Percentiles rank a stretch among this genome's conserved stretches.
These are phyloP conservation scores for Suillus sp. DNA, from an alignment of 768 basidiomycete species.

Conservation along the genomic window DNA sequence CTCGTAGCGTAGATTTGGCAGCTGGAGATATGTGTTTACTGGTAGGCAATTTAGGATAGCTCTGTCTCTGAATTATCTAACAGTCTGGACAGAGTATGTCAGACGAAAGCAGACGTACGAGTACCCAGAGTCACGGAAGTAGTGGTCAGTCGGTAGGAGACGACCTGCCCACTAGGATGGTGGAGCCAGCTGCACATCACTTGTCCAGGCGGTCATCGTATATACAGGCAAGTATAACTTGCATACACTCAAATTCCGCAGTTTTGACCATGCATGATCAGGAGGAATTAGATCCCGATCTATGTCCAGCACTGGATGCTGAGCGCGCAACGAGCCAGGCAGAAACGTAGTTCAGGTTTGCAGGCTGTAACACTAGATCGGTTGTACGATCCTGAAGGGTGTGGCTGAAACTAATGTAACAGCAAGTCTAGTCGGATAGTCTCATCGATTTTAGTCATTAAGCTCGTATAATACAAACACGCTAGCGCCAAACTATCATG, in stretches of 20 bases:
- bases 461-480: not conserved
- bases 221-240: slow-evolving; percentile 3
- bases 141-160: not conserved
- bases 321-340: not conserved
- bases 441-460: not conserved
- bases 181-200: not conserved
- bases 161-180: not conserved
- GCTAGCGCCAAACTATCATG: not conserved
- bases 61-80: slow-evolving; percentile 10
- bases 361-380: not conserved
- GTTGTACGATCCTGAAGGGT: not conserved
- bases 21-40: slow-evolving; percentile 12
- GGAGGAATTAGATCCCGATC: not conserved
- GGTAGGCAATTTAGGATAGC: slow-evolving; percentile 17
- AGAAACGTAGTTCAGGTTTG: not conserved
- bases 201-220: slow-evolving; percentile 2
- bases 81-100: slow-evolving; percentile 5
- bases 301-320: not conserved
- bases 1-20: slow-evolving; percentile 8
- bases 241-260: too few relatives aligned
- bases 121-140: slow-evolving; percentile 18
- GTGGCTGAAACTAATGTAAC: not conserved
- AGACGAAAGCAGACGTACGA: slow-evolving; percentile 17
- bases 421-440: not conserved
- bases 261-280: not conserved